Base-by-base conservation (phyloP, 1,139 yeast genomes). In the Pichia terricola region DNA sequence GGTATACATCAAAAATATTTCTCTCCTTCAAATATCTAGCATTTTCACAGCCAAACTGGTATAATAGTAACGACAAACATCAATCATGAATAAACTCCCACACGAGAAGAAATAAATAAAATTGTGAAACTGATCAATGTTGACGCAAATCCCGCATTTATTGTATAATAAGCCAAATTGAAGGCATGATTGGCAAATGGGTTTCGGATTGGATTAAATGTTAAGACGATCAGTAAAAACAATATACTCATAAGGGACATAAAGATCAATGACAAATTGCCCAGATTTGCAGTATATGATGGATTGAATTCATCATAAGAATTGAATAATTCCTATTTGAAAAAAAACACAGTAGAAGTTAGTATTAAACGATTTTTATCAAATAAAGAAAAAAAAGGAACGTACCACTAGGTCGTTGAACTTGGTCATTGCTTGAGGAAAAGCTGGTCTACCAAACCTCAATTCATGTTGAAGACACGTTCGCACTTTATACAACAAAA, bases 1-100 rank as follows among this genome's bases (percentile, higher is more conserved):
- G n/a, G n/a, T n/a, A n/a, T n/a, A n/a, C n/a, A n/a, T n/a, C n/a
- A n/a, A n/a, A n/a, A n/a, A n/a, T n/a, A n/a, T n/a, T n/a, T n/a
- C n/a, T n/a, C n/a, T n/a, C n/a, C n/a, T n/a, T n/a, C n/a, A n/a
- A n/a, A n/a, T n/a, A n/a, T n/a, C n/a, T n/a, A n/a, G n/a, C n/a
- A n/a, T n/a, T n/a, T n/a, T n/a, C n/a, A n/a, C n/a, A n/a, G n/a
- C n/a, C n/a, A n/a, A n/a, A n/a, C n/a, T n/a, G n/a, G n/a, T n/a
- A n/a, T n/a, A n/a, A n/a, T n/a, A n/a, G n/a, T n/a, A n/a, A n/a
- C n/a, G n/a, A n/a, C n/a, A n/a, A n/a, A n/a, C n/a, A n/a, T n/a
- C n/a, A n/a, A n/a, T n/a, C n/a, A 60, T 25, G 62, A 47, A 39
- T 58, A 57, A 8, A 60, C 60, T 8, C 64, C 64, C 37, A 57